phyloP scores from a whole-genome alignment of 306 rosid genomes.

The Cyamopsis tetragonoloba region DNA sequence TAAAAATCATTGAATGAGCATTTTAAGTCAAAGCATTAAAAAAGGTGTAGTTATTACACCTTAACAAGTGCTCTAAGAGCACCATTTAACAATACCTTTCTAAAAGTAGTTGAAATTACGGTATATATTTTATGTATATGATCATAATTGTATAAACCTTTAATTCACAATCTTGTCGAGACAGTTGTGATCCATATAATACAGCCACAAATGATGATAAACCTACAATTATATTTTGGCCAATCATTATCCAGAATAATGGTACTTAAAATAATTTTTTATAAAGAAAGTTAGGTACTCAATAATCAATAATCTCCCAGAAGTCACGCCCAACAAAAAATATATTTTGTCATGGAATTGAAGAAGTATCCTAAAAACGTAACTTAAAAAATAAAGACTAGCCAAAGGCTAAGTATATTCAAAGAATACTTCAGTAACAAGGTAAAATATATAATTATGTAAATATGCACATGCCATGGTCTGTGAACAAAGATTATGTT shows the following conservation, averaged over 20 bases:
- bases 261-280: background rate
- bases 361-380: slow-evolving; percentile 1
- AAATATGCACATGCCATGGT: background rate
- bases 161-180: background rate
- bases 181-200: background rate
- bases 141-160: slow-evolving; percentile 1
- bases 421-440: slow-evolving; percentile 21
- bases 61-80: too few relatives aligned
- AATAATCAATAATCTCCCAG: background rate
- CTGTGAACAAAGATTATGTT: slow-evolving; percentile 5
- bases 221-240: background rate
- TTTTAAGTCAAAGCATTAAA: too few relatives aligned
- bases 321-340: slow-evolving; percentile 18
- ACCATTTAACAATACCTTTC: too few relatives aligned
- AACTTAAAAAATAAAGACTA: too few relatives aligned
- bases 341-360: background rate
- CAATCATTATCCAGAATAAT: slow-evolving; percentile 1
- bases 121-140: too few relatives aligned
- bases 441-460: background rate
- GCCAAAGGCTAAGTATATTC: slow-evolving; percentile 14
- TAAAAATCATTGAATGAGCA: too few relatives aligned
- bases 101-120: background rate
- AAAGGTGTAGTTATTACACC: too few relatives aligned
- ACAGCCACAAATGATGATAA: background rate
- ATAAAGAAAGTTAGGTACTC: background rate